These are phyloP conservation scores for Paecilomyces sp. DNA, from an alignment of 2,329 filamentous ascomycete species.

Conservation along the genomic window DNA sequence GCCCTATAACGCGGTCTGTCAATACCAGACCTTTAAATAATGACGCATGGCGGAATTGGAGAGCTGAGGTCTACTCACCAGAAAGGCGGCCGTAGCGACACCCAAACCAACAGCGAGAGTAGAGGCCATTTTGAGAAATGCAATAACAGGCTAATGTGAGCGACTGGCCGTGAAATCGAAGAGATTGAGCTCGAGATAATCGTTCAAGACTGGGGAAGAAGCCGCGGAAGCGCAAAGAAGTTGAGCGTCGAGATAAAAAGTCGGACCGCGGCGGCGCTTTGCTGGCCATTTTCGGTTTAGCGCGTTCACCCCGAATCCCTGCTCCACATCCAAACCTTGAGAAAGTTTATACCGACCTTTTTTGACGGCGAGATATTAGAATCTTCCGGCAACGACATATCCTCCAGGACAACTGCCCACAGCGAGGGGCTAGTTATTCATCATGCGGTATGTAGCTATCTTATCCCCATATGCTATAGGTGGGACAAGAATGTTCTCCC, in stretches of 20 bases:
- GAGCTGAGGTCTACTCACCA: constrained; percentile 51
- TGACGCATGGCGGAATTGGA: not conserved
- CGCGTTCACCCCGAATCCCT: constrained; percentile 9
- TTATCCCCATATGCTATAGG: not conserved
- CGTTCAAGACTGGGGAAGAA: not conserved
- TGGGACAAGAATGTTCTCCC: not conserved
- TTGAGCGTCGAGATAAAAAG: constrained; percentile 26
- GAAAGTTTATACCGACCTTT: constrained; percentile 7
- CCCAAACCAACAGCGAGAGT: constrained; percentile 38
- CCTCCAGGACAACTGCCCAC: constrained; percentile 4
- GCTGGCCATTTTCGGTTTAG: constrained; percentile 25
- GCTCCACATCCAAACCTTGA: constrained; percentile 15
- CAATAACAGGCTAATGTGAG: not conserved
- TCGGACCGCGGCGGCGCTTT: constrained; percentile 19
- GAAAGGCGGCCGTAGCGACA: constrained; percentile 58
- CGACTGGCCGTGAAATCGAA: not conserved
- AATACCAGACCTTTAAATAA: constrained; percentile 3
- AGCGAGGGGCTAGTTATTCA: constrained; percentile 1
- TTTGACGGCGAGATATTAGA: constrained; percentile 9
- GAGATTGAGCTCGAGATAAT: not conserved
- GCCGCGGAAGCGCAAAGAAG: constrained; percentile 5
- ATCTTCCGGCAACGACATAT: constrained; percentile 3
- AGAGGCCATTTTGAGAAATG: constrained; percentile 31
- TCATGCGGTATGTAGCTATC: constrained; percentile 12
- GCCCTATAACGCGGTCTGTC: constrained; percentile 51